Conservation (phyloP, 208 protist species). For the Borovskyia barvae region DNA sequence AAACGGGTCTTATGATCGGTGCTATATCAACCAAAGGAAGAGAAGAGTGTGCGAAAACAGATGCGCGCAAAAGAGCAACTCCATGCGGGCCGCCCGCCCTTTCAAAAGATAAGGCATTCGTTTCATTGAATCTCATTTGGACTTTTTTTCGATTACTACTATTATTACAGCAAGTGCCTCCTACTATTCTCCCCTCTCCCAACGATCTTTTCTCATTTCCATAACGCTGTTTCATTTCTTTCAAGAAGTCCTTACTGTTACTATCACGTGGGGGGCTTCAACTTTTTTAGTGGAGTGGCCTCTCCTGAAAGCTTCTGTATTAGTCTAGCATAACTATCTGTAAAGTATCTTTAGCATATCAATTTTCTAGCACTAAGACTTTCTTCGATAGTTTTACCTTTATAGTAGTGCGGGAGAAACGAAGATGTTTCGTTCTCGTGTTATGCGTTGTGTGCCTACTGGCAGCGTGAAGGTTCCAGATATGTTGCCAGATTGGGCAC, state of each 20-base stretch:
- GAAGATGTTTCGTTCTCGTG: conserved; percentile 47
- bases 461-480: conserved; percentile 32
- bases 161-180: no score
- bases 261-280: no score
- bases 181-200: no score
- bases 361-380: not conserved
- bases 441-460: conserved; percentile 20
- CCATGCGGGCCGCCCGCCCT: no score
- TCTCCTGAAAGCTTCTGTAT: not conserved
- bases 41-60: no score
- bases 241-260: no score
- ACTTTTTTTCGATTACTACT: conserved; percentile 2
- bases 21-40: no score
- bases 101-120: not conserved
- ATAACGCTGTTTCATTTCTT: no score
- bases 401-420: conserved; percentile 2
- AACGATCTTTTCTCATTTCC: no score
- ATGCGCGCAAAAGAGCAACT: no score
- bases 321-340: not conserved
- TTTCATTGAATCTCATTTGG: conserved; percentile 1
- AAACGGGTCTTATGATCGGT: no score
- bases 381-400: conserved; percentile 11
- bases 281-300: conserved; percentile 4
- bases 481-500: conserved; percentile 69
- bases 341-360: not conserved